These are phyloP conservation scores for Salix suchowensis DNA, from an alignment of 345 rosid species.

Conservation along the genomic window DNA sequence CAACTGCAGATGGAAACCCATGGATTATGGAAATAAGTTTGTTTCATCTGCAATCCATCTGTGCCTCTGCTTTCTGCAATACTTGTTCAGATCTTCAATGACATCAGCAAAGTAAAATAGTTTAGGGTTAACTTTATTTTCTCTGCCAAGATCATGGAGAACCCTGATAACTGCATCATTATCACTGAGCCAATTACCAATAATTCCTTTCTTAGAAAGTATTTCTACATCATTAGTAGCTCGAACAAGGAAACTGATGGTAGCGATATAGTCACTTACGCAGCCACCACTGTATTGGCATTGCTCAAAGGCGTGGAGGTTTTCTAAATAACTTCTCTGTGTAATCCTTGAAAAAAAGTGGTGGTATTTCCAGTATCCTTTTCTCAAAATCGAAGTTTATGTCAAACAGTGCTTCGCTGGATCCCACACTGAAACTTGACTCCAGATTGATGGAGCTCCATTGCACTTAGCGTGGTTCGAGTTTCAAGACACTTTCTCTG, in stretches of 20 bases:
- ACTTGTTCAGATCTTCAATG: not conserved
- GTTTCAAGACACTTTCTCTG: not conserved
- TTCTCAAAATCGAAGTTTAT: constrained; percentile 3
- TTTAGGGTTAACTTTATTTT: not conserved
- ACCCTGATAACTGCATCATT: not conserved
- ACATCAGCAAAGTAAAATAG: not conserved
- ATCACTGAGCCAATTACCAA: not conserved
- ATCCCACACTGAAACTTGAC: not conserved
- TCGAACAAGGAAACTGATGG: not conserved
- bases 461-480: not conserved
- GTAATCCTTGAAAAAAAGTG: not conserved
- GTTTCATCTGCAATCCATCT: constrained; percentile 19
- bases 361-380: constrained; percentile 19
- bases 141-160: not conserved
- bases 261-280: not conserved
- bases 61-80: not conserved
- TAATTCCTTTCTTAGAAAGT: not conserved
- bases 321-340: constrained; percentile 5
- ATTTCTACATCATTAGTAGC: constrained; percentile 3
- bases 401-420: not conserved
- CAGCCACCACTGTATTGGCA: not conserved
- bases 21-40: constrained; percentile 13
- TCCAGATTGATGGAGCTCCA: constrained; percentile 10
- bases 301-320: constrained; percentile 20
- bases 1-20: constrained; percentile 16